Evolutionary conservation across 2,329 filamentous ascomycete genomes (phyloP).

Genomic region (Ophiosphaerella narmari): DNA sequence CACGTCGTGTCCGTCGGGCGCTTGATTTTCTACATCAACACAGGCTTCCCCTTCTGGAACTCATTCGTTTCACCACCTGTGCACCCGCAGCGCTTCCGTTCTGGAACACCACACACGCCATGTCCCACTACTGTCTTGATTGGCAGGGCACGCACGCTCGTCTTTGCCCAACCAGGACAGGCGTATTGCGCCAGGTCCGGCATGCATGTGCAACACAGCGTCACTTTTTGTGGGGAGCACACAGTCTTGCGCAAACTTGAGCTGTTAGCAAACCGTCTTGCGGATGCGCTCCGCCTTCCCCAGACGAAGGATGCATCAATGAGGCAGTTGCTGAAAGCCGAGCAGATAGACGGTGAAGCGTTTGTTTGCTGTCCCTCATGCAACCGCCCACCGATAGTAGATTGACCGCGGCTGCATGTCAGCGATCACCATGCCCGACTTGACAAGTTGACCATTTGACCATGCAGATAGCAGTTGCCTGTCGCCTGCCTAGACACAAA

Average conservation of each 20-base stretch:
- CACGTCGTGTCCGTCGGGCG: no score
- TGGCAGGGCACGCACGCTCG: constrained; percentile 27
- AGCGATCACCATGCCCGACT: constrained; percentile 3
- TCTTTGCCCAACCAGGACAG: constrained; percentile 23
- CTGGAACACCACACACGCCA: constrained; percentile 39
- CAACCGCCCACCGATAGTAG: constrained; percentile 1
- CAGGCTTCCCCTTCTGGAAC: constrained; percentile 19
- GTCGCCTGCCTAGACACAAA: constrained; percentile 7
- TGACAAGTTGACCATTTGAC: constrained; percentile 10
- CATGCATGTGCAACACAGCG: constrained; percentile 31
- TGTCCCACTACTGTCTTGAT: constrained; percentile 30
- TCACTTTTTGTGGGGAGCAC: constrained; percentile 43
- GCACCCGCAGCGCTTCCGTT: constrained; percentile 18
- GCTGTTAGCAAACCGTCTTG: constrained; percentile 23
- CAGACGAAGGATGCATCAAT: constrained; percentile 29
- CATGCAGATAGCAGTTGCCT: constrained; percentile 2
- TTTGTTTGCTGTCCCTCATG: constrained; percentile 24
- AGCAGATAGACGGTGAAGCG: constrained; percentile 21
- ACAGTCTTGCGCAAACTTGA: constrained; percentile 27
- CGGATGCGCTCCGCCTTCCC: constrained; percentile 39
- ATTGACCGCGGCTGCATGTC: constrained; percentile 15
- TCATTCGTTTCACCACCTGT: constrained; percentile 32
- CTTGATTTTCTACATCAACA: not conserved
- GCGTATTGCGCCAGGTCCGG: constrained; percentile 25
- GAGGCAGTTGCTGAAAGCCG: constrained; percentile 17